Base-by-base conservation (phyloP, 352 stramenopile genomes). In the Peronospora tabacina region DNA sequence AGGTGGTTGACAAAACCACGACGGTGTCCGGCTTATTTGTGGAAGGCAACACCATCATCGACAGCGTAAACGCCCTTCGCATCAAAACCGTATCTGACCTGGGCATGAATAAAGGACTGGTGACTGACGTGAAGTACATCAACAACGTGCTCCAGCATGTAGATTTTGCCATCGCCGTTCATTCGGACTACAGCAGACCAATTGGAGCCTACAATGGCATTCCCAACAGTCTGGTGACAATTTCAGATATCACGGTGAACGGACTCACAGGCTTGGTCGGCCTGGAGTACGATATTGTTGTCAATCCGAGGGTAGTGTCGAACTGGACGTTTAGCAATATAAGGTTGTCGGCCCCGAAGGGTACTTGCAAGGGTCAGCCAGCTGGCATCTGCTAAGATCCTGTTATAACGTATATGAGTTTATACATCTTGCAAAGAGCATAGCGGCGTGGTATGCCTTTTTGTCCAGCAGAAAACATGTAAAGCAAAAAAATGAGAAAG, bases 11-110 rank as follows among this genome's bases (percentile, higher is more conserved):
- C 32, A 10, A 47, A 13, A 58, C 42, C 2, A 53, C 49, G 5
- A 66, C 58, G 0, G 58, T 66, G 7, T 29, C 22, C 7, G 52
- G 46, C 10, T 43, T 66, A 2, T 50, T 30, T 3, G 58, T 56
- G 4, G 22, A 52, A 24, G 34, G 45, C 36, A 67, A 67, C 35
- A 63, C 36, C 16, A 67, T 63, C 17, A 34, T 35, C 12, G 43
- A 68, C 40, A 67, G 53, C 36, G 48, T 45, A 12, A 63, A 67
- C 35, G 58, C 49, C 15, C 48, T 63, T 6, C 53, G 53, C 32
- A 59, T 59, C 7, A 59, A 59, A 33, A 44, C 52, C 1, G 19
- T 59, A 13, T 47, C 55, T 10, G 52, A 47, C 6, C 29, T 55
- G 15, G 20, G 20, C 20, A 22, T 22, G 20, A 4, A 22, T 22